Evolutionary conservation across 2,329 filamentous ascomycete genomes (phyloP), one percentile per base, ranked within the genome.

Genomic region (Claviceps sp.): DNA sequence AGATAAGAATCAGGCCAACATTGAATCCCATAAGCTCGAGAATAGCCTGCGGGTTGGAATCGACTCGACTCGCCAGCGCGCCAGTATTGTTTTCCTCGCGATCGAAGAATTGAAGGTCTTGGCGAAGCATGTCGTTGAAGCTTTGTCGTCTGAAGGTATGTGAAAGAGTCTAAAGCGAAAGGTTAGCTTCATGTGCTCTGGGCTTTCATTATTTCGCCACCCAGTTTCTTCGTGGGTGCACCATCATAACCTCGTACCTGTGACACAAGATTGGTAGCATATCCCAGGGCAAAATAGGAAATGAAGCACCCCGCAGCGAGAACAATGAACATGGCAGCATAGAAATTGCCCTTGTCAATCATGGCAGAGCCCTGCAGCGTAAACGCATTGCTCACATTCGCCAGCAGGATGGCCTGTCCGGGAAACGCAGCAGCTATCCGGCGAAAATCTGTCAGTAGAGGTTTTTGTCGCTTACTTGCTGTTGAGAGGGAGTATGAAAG

Each of bases 291-390:
- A 46, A 68, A 68, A 57, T 78, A 79, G 9, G 67, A 63, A 1
- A 75, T 47, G 1, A 74, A 62, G n/a, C 67, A 65, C 2, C 67
- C 73, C 3, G 66, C 63, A 3, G 75, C 73, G 40, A 76, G 57
- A 1, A 77, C 66, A 45, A 77, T 71, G 55, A 79, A 79, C 75
- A 80, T 79, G 49, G 71, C 64, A 0, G 76, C 71, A 62, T 69
- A 78, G 57, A 78, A 79, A 58, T 80, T 70, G 8, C 74, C 76
- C 1, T 60, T 54, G 5, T 60, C 60, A n/a, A 36, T 18, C 63
- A 70, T 66, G 4, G 55, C 61, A 1, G 63, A 56, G 2, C 63
- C 62, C 5, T 59, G 57, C 2, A 67, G 53, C 2, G 61, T 65
- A 52, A 74, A 74, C 6, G 72, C 67, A 5, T 71, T 64, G 46